Evolutionary conservation across 495 filamentous ascomycete species (phyloP).

Genomic region (Lophium mytilinum): DNA sequence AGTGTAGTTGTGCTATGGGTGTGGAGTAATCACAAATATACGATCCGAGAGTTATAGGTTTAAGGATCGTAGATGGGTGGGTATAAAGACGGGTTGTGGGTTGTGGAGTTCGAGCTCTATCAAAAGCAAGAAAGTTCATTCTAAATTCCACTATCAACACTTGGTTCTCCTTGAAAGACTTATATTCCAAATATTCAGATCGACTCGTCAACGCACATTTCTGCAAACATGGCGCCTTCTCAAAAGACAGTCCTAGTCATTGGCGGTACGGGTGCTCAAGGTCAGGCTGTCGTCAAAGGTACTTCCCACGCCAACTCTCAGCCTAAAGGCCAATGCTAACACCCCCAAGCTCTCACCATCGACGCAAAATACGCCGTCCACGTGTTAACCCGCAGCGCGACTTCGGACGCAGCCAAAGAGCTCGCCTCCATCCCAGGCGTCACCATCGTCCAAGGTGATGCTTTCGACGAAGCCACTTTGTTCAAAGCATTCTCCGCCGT

Average conservation of each 20-base stretch:
- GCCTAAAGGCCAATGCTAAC: background rate
- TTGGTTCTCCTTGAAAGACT: no score
- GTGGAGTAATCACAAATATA: no score
- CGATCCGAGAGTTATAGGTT: no score
- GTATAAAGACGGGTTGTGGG: no score
- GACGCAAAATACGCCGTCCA: slow-evolving; percentile 12
- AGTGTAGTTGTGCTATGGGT: no score
- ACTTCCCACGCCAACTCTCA: background rate
- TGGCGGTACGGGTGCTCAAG: slow-evolving; percentile 18
- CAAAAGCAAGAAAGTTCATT: no score
- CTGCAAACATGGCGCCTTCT: background rate
- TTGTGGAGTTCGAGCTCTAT: no score
- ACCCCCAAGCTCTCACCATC: slow-evolving; percentile 8
- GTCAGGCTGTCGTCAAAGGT: slow-evolving; percentile 17
- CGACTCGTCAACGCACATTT: no score
- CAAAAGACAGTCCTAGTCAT: slow-evolving; percentile 10
- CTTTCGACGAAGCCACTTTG: slow-evolving; percentile 8
- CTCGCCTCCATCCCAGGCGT: slow-evolving; percentile 13
- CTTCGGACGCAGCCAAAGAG: slow-evolving; percentile 3
- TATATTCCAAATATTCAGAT: no score
- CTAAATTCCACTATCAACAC: no score
- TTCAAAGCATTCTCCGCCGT: slow-evolving; percentile 33
- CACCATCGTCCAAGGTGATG: slow-evolving; percentile 7
- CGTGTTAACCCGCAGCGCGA: slow-evolving; percentile 14
- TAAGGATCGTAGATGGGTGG: no score